A percentile compares a stretch with the other conserved stretches of the same genome.
Conservation (phyloP, 176 grass and related monocot species). For the Luzula sylvatica region DNA sequence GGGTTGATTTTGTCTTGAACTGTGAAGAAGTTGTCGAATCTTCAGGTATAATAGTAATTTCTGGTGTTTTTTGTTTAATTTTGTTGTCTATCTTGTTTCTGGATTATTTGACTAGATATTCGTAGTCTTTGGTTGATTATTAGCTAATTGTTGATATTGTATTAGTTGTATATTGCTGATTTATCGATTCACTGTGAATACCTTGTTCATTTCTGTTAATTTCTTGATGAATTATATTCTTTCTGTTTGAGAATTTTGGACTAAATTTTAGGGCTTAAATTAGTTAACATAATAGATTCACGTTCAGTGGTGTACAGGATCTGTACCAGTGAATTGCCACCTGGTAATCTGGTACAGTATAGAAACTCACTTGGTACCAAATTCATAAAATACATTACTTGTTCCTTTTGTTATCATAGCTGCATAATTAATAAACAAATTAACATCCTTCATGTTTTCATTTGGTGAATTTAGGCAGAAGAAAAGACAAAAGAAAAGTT, state of each 20-base stretch:
- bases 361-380: no score
- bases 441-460: neutral
- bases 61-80: neutral
- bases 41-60: neutral
- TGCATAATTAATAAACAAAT: neutral
- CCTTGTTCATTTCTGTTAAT: no score
- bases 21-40: conserved; percentile 14
- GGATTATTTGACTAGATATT: neutral
- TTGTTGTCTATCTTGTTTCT: no score
- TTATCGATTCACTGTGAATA: no score
- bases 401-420: neutral
- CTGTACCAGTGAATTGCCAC: no score
- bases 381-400: no score
- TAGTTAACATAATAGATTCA: no score
- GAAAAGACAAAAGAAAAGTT: conserved; percentile 9
- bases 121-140: neutral
- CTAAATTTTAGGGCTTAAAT: no score
- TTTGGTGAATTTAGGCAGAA: conserved; percentile 12
- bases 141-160: neutral
- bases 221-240: no score
- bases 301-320: no score
- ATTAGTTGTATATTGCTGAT: neutral
- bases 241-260: no score
- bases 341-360: no score
- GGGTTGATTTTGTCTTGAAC: neutral